A percentile compares a stretch with the other conserved stretches of the same genome.
These are phyloP conservation scores for Peronospora farinosa DNA, from an alignment of 352 stramenopile species.

Conservation along the genomic window DNA sequence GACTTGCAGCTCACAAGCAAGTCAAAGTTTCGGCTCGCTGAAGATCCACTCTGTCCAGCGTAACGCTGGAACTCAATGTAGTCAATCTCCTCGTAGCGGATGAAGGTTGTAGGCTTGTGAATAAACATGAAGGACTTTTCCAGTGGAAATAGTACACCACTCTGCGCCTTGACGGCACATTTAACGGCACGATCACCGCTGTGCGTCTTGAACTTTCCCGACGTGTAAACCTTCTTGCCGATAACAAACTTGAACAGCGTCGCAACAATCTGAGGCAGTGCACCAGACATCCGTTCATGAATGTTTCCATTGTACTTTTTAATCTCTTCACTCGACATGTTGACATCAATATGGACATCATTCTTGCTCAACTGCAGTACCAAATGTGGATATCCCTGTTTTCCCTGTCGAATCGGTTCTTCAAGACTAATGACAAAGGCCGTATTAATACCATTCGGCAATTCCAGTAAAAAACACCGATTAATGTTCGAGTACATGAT, in stretches of 20 bases:
- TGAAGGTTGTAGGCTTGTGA: conserved; percentile 97
- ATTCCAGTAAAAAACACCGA: conserved; percentile 95
- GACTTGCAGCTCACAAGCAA: conserved; percentile 89
- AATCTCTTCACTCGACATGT: conserved; percentile 95
- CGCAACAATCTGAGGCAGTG: conserved; percentile 96
- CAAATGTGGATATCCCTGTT: conserved; percentile 97
- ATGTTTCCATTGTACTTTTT: conserved; percentile 97
- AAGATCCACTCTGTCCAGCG: conserved; percentile 80
- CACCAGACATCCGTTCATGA: conserved; percentile 92
- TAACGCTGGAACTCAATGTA: conserved; percentile 98
- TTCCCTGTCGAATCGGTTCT: conserved; percentile 97
- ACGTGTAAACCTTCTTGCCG: conserved; percentile 96
- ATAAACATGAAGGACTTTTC: conserved; percentile 99
- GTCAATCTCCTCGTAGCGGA: conserved; percentile 98
- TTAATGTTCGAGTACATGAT: conserved; percentile 99
- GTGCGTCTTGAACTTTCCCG: conserved; percentile 87
- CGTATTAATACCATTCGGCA: conserved; percentile 95
- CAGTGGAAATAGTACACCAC: conserved; percentile 95
- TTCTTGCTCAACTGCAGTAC: conserved; percentile 93
- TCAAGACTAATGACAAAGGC: conserved; percentile 98
- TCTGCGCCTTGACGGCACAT: conserved; percentile 91
- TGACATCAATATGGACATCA: conserved; percentile 87
- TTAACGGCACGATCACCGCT: conserved; percentile 84
- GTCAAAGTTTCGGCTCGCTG: conserved; percentile 94
- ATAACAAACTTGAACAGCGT: conserved; percentile 97